Base-by-base conservation (phyloP, 345 rosid species). In the Excoecaria cochinchinensis region DNA sequence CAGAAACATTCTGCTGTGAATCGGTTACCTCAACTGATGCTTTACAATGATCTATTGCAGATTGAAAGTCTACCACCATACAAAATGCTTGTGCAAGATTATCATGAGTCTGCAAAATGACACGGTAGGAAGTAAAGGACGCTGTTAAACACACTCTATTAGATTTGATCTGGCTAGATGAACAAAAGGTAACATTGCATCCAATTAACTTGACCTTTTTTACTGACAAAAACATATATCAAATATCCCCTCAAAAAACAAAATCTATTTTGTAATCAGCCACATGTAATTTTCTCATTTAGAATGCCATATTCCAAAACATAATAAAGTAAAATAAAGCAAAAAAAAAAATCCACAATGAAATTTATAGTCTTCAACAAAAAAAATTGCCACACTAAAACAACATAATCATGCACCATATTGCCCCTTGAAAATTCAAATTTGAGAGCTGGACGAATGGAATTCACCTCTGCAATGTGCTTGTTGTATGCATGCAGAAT, bases 391-490 rank as follows among this genome's bases (percentile, higher is more conserved):
- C 61, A 58, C 25, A 21, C 12, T 58, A 31, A 58, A 58, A 58
- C 12, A 58, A 55, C 22, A 58, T n/a, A 19, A 55, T 58, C 38
- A 59, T 22, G 44, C 4, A 70, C n/a, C 42, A 48, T 1, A 58
- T 47, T 68, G 40, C 5, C 53, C 25, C 70, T 53, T n/a, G 52
- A 50, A 62, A 58, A 60, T 5, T 17, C 39, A 16, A 25, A 66
- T 0, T 52, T 6, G 53, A 50, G 19, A 67, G 39, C 31, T 39
- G 48, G 46, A 56, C 22, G 62, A 24, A 8, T 19, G 46, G 58
- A 80, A 87, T 90, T 84, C 73, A 88, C 97, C 85, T 93, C 88
- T 58, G 97, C 97, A 78, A 93, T 81, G 77, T 79, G 72, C 82
- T 87, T 91, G 87, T 87, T 93, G 76, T 84, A 86, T 64, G 86